These are phyloP conservation scores for Cystoisospora suis DNA, from an alignment of 169 alveolate species.

Conservation along the genomic window DNA sequence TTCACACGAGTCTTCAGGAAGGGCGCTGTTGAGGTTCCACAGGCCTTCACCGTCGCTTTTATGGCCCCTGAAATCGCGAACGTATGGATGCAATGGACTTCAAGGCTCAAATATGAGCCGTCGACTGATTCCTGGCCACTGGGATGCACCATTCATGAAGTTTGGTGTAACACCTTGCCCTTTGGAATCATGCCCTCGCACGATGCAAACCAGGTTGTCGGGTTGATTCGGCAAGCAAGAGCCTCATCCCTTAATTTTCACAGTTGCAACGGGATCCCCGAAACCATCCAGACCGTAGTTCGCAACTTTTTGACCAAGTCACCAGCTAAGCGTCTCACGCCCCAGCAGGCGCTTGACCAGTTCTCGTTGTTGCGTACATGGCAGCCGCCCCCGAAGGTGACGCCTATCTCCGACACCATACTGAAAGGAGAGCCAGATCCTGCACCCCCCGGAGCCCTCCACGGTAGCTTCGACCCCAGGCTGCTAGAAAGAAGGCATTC, in stretches of 20 bases:
- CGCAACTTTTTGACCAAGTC: neutral
- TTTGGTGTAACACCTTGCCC: neutral
- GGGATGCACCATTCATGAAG: neutral
- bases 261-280: neutral
- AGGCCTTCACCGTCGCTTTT: neutral
- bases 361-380: neutral
- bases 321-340: neutral
- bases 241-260: neutral
- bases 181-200: neutral
- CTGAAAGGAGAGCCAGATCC: neutral
- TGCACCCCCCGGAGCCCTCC: too few relatives aligned
- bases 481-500: too few relatives aligned
- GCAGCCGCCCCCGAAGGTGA: neutral
- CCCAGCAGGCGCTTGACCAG: neutral
- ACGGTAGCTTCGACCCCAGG: too few relatives aligned
- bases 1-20: neutral
- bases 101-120: neutral
- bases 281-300: neutral
- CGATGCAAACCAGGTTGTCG: neutral
- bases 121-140: neutral
- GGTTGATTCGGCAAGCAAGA: neutral
- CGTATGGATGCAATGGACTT: neutral
- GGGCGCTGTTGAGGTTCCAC: neutral
- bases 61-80: conserved; percentile 10
- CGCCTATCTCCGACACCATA: neutral